Evolutionary conservation across 2,329 filamentous ascomycete genomes (phyloP).

Genomic region (Penicillium sp.): DNA sequence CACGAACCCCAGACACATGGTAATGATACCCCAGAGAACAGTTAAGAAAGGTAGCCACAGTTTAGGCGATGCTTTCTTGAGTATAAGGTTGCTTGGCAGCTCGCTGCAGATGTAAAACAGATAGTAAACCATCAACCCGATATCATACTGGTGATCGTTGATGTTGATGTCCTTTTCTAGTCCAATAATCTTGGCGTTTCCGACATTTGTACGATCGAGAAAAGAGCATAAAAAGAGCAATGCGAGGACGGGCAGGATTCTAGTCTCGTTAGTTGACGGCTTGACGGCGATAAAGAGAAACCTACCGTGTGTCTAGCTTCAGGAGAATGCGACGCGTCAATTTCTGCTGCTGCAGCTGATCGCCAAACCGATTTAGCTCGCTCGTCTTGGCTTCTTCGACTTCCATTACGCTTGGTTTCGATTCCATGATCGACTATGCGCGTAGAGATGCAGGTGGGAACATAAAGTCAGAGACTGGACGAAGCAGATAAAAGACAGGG

Average conservation of each 20-base stretch:
- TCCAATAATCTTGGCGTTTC: conserved; percentile 65
- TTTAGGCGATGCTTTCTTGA: conserved; percentile 60
- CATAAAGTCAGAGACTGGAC: not conserved
- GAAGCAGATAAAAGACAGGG: not conserved
- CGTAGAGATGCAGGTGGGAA: not conserved
- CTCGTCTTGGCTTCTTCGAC: conserved; percentile 22
- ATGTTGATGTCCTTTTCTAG: conserved; percentile 60
- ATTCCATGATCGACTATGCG: conserved; percentile 17
- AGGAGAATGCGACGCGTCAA: conserved; percentile 49
- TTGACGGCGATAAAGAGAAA: not conserved
- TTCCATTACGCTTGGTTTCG: conserved; percentile 19
- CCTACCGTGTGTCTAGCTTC: conserved; percentile 38
- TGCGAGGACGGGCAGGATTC: conserved; percentile 62
- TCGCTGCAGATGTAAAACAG: conserved; percentile 60
- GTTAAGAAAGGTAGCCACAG: conserved; percentile 61
- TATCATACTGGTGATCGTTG: conserved; percentile 61
- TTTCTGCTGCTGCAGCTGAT: conserved; percentile 19
- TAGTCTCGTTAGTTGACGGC: conserved; percentile 26
- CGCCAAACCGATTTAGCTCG: conserved; percentile 13
- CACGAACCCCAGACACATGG: conserved; percentile 43
- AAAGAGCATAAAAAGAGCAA: conserved; percentile 65
- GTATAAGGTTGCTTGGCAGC: conserved; percentile 61
- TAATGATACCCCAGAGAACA: conserved; percentile 57
- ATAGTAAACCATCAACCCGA: conserved; percentile 64
- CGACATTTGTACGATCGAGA: conserved; percentile 69